Evolutionary conservation across 345 rosid genomes (phyloP).

Genomic region (Gossypium herbaceum): DNA sequence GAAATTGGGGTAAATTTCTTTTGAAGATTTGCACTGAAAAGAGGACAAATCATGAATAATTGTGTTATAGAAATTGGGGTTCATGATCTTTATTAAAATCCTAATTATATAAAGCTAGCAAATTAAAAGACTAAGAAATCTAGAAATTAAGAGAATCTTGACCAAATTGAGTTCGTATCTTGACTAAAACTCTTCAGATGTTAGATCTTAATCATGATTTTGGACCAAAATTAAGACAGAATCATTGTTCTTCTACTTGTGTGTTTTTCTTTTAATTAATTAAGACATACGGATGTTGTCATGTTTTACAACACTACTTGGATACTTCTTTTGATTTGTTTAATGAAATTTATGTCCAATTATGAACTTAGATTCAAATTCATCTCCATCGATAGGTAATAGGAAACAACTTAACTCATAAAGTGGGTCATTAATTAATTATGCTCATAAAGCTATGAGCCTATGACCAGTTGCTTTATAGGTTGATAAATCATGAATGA

Average conservation of each 20-base stretch:
- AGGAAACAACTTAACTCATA: neutral
- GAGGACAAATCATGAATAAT: neutral
- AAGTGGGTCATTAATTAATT: constrained; percentile 10
- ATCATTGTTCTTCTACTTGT: neutral
- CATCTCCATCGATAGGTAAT: neutral
- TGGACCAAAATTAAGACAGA: constrained; percentile 3
- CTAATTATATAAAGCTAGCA: neutral
- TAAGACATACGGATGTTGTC: neutral
- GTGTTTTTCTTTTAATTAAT: neutral
- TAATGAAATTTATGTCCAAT: constrained; percentile 3
- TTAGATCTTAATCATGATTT: neutral
- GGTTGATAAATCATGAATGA: neutral
- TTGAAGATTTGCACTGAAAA: constrained; percentile 6
- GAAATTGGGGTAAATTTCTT: neutral
- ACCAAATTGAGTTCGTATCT: neutral
- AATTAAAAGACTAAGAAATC: neutral
- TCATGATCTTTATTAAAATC: neutral
- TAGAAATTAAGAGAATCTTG: neutral
- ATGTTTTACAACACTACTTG: neutral
- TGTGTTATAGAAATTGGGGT: neutral
- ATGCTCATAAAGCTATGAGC: neutral
- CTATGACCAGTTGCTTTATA: neutral
- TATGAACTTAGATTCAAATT: neutral
- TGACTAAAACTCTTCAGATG: neutral
- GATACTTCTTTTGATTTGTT: neutral